These are phyloP conservation scores for Neurospora sp. DNA, from an alignment of 495 filamentous ascomycete species.

Conservation along the genomic window DNA sequence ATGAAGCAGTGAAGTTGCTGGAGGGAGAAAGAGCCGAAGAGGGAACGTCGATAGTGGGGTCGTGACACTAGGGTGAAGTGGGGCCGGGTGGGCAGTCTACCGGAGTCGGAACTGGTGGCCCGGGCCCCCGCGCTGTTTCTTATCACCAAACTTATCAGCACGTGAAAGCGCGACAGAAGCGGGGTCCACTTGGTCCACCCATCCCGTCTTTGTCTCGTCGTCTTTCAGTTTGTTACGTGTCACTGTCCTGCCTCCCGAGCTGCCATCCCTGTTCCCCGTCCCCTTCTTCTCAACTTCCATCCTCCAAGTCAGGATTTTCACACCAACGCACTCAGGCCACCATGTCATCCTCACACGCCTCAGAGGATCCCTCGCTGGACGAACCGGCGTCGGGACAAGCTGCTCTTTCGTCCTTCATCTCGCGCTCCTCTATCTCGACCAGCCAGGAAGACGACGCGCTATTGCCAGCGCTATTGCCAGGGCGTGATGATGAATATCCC, in stretches of 20 bases:
- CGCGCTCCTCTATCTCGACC: background rate
- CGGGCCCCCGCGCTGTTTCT: background rate
- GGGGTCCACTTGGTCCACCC: background rate
- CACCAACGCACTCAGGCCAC: background rate
- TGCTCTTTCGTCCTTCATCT: background rate
- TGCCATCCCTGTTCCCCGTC: background rate
- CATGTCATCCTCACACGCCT: background rate
- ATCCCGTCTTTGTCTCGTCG: background rate
- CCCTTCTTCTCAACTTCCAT: background rate
- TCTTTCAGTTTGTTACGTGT: background rate
- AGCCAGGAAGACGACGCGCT: background rate
- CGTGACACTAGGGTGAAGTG: background rate
- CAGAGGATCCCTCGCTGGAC: background rate
- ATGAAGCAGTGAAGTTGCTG: background rate
- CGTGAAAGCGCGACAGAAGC: background rate
- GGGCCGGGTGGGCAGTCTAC: background rate
- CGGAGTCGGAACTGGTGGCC: background rate
- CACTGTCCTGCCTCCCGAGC: background rate
- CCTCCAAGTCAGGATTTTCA: background rate
- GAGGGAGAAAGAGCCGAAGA: background rate
- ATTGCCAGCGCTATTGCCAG: background rate
- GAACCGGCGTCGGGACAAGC: background rate
- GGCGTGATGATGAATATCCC: background rate
- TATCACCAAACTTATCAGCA: background rate
- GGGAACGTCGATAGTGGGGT: background rate